Conservation (phyloP, 2,329 filamentous ascomycete genomes). For the Fusarium temperatum region DNA sequence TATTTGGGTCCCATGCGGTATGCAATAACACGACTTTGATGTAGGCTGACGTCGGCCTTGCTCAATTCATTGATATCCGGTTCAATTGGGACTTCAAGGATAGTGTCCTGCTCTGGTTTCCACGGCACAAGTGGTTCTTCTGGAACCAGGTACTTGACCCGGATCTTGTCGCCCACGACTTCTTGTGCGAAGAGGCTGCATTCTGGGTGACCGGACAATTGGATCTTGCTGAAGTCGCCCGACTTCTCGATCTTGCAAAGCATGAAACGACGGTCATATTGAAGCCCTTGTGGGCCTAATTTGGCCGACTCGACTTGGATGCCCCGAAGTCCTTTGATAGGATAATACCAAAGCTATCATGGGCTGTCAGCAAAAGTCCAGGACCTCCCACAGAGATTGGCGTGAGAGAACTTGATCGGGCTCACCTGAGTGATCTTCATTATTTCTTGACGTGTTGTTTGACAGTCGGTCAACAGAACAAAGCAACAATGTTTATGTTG, state of each 20-base stretch:
- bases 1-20: slow-evolving; percentile 70
- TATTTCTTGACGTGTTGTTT: not conserved
- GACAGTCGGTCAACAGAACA: not conserved
- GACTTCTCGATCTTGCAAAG: slow-evolving; percentile 62
- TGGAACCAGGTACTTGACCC: slow-evolving; percentile 55
- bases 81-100: slow-evolving; percentile 65
- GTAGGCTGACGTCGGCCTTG: slow-evolving; percentile 64
- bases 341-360: slow-evolving; percentile 70
- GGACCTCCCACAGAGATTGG: not conserved
- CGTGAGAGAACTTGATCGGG: not conserved
- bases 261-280: slow-evolving; percentile 76
- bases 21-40: slow-evolving; percentile 65
- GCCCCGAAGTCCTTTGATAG: slow-evolving; percentile 76
- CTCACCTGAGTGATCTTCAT: slow-evolving; percentile 48
- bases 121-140: slow-evolving; percentile 51
- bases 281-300: slow-evolving; percentile 70
- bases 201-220: slow-evolving; percentile 64
- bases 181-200: slow-evolving; percentile 72
- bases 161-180: slow-evolving; percentile 53
- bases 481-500: slow-evolving; percentile 14
- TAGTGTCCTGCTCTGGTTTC: slow-evolving; percentile 47
- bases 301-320: slow-evolving; percentile 62
- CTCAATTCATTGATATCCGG: slow-evolving; percentile 59
- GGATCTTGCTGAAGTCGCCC: slow-evolving; percentile 63
- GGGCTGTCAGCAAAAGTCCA: not conserved